Evolutionary conservation across 768 basidiomycete species (phyloP).

Genomic region (Phanerodontia chrysosporium): DNA sequence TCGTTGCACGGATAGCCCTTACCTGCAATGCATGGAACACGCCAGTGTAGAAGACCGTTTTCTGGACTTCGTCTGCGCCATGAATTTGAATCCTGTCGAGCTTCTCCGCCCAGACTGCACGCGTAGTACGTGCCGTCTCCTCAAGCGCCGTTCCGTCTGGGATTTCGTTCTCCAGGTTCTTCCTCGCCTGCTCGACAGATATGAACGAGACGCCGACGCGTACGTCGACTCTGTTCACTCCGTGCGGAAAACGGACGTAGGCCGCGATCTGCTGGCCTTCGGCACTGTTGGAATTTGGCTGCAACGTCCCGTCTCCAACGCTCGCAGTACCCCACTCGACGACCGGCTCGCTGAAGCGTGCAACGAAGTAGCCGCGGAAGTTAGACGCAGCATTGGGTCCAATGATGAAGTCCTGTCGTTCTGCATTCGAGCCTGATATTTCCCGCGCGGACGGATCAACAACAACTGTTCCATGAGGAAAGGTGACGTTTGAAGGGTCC

Average conservation of each 20-base stretch:
- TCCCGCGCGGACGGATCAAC: slow-evolving; percentile 41
- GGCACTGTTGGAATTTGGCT: slow-evolving; percentile 21
- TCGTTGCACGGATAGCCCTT: not conserved
- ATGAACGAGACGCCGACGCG: slow-evolving; percentile 73
- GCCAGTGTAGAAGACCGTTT: slow-evolving; percentile 49
- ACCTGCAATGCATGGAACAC: slow-evolving; percentile 63
- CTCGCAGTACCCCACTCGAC: slow-evolving; percentile 45
- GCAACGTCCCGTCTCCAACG: slow-evolving; percentile 32
- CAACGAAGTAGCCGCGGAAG: slow-evolving; percentile 50
- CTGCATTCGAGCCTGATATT: slow-evolving; percentile 61
- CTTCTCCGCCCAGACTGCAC: slow-evolving; percentile 37
- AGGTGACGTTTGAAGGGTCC: slow-evolving; percentile 44
- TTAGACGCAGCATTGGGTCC: slow-evolving; percentile 39
- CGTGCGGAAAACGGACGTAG: slow-evolving; percentile 40
- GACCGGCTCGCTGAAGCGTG: slow-evolving; percentile 49
- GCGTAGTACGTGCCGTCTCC: slow-evolving; percentile 31
- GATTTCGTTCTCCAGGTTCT: slow-evolving; percentile 36
- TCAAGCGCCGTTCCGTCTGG: slow-evolving; percentile 36
- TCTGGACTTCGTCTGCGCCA: slow-evolving; percentile 30
- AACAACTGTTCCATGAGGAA: slow-evolving; percentile 46
- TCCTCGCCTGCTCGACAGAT: slow-evolving; percentile 53
- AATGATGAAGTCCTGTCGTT: slow-evolving; percentile 70
- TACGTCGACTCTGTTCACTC: slow-evolving; percentile 40
- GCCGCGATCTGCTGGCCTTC: slow-evolving; percentile 46
- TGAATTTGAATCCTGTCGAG: slow-evolving; percentile 32